Evolutionary conservation across 2,329 filamentous ascomycete genomes (phyloP).

Genomic region (Aureobasidium namibiae): DNA sequence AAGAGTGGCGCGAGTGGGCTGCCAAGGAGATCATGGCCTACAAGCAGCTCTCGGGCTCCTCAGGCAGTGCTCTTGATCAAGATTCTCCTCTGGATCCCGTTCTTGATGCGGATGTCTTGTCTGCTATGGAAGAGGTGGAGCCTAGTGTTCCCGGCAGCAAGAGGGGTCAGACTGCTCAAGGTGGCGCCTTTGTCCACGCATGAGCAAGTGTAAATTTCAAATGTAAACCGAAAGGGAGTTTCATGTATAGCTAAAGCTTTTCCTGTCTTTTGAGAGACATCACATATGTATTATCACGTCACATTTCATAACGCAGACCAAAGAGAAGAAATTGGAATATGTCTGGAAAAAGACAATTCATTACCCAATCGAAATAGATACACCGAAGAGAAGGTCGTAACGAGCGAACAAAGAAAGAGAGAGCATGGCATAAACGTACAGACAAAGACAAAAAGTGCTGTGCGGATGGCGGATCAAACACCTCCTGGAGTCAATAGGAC

Average conservation of each 20-base stretch:
- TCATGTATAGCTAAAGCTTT: conserved; percentile 8
- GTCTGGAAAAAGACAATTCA: not conserved
- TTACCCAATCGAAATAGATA: not conserved
- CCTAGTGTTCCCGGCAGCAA: conserved; percentile 24
- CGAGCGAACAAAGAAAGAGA: not conserved
- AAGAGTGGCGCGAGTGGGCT: conserved; percentile 82
- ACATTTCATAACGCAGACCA: not conserved
- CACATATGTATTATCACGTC: not conserved
- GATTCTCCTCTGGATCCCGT: conserved; percentile 29
- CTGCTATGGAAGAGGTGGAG: conserved; percentile 30
- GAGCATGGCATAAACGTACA: not conserved
- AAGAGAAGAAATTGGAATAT: not conserved
- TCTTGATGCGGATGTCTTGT: conserved; percentile 18
- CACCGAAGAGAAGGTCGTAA: conserved; percentile 3
- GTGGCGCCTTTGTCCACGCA: conserved; percentile 30
- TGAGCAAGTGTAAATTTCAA: conserved; percentile 14
- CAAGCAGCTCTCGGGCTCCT: conserved; percentile 32
- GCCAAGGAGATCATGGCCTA: conserved; percentile 41
- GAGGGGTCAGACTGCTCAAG: conserved; percentile 28
- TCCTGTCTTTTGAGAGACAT: not conserved
- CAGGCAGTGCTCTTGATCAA: conserved; percentile 32
- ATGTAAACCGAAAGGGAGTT: not conserved
- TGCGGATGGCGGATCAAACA: not conserved
- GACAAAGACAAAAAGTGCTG: not conserved
- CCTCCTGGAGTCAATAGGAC: not conserved